Conservation (phyloP, 1,284 basidiomycete species). For the Leccinum variabile region DNA sequence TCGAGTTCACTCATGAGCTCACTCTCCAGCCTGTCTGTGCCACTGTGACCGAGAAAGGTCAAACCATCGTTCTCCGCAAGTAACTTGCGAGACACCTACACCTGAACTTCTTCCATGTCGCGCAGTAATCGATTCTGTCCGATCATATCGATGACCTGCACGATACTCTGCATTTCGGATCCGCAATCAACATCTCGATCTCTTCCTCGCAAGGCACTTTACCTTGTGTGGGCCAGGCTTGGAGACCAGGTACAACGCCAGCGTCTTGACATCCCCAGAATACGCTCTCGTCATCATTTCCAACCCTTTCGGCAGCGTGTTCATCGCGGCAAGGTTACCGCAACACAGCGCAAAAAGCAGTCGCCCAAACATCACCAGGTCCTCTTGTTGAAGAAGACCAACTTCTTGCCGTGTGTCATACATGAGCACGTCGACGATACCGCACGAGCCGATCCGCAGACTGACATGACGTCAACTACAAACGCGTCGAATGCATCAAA, state of each 20-base stretch:
- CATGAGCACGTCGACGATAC: constrained; percentile 81
- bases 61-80: neutral
- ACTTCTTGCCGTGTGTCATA: constrained; percentile 71
- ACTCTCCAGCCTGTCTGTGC: constrained; percentile 80
- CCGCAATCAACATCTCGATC: constrained; percentile 1
- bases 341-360: constrained; percentile 84
- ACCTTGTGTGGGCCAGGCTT: constrained; percentile 70
- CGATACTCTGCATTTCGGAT: constrained; percentile 57
- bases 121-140: constrained; percentile 64
- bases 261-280: constrained; percentile 78
- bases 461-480: constrained; percentile 38
- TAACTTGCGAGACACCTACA: constrained; percentile 45
- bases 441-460: constrained; percentile 79
- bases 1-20: constrained; percentile 92
- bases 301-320: constrained; percentile 72
- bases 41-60: constrained; percentile 43
- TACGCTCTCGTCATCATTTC: constrained; percentile 79
- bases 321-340: constrained; percentile 58
- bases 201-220: neutral
- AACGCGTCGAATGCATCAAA: neutral
- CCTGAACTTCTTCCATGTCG: constrained; percentile 84
- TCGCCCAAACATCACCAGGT: constrained; percentile 84
- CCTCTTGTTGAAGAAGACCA: constrained; percentile 77
- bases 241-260: constrained; percentile 77
- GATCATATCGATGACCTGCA: constrained; percentile 80